These are phyloP conservation scores for Acanthamoeba quina DNA, from an alignment of 208 protist species.

Conservation along the genomic window DNA sequence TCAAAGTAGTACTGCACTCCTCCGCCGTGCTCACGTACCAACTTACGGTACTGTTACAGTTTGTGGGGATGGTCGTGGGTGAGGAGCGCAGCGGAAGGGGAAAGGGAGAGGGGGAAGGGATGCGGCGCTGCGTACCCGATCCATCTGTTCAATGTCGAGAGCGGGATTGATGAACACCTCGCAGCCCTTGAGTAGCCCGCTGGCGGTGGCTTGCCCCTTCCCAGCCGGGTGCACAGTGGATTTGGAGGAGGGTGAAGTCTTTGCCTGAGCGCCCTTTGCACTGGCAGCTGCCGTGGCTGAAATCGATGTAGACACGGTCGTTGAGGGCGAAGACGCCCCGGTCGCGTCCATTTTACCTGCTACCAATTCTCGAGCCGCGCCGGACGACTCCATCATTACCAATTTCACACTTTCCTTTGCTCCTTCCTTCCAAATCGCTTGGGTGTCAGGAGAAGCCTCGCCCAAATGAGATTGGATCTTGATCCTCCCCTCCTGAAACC, in stretches of 20 bases:
- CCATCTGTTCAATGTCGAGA: background rate
- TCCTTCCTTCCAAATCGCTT: too few species aligned
- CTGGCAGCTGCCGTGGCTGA: background rate
- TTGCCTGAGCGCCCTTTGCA: background rate
- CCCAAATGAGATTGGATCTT: too few species aligned
- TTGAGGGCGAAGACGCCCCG: background rate
- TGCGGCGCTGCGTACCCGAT: background rate
- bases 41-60: conserved; percentile 22
- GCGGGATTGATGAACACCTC: conserved; percentile 48
- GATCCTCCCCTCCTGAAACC: too few species aligned
- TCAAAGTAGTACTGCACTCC: conserved; percentile 51
- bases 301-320: background rate
- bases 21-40: conserved; percentile 35
- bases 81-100: background rate
- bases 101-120: background rate
- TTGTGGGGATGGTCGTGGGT: background rate
- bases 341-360: background rate
- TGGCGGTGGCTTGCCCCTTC: background rate
- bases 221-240: background rate
- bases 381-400: background rate
- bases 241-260: background rate
- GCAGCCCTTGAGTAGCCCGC: background rate
- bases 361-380: background rate
- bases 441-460: background rate
- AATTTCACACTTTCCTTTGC: too few species aligned